phyloP scores from a whole-genome alignment of 129 eudicot genomes.

The Centaurea solstitialis region DNA sequence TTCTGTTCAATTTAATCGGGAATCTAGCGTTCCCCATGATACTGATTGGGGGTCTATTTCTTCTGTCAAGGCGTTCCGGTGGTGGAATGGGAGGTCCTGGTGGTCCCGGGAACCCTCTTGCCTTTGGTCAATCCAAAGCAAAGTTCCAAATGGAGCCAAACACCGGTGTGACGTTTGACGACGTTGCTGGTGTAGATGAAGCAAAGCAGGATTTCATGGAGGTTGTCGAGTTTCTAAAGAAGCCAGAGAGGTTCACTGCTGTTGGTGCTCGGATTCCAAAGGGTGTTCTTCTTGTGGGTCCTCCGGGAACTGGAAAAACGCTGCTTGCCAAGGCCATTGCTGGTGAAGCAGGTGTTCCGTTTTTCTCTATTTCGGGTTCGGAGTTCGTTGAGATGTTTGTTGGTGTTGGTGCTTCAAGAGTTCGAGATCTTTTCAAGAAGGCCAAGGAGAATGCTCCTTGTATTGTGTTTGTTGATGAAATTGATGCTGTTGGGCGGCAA shows the following conservation, averaged over 20 bases:
- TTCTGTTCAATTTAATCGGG: constrained; percentile 78
- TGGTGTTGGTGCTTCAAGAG: constrained; percentile 99
- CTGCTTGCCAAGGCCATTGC: constrained; percentile 94
- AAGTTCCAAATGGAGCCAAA: constrained; percentile 98
- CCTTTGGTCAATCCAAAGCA: constrained; percentile 92
- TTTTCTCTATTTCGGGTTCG: constrained; percentile 90
- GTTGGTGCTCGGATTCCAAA: constrained; percentile 97
- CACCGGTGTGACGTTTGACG: constrained; percentile 97
- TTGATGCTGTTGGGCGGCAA: constrained; percentile 98
- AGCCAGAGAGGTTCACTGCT: constrained; percentile 94
- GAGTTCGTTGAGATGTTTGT: constrained; percentile 99
- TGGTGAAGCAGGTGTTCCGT: constrained; percentile 99
- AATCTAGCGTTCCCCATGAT: constrained; percentile 85
- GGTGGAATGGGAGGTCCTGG: constrained; percentile 99
- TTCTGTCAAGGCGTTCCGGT: constrained; percentile 76
- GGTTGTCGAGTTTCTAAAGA: constrained; percentile 94
- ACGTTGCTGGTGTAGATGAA: constrained; percentile 98
- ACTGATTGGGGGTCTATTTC: constrained; percentile 94
- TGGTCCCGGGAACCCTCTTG: constrained; percentile 87
- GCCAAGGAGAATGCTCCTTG: constrained; percentile 98
- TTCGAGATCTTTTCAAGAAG: constrained; percentile 92
- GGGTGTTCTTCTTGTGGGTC: constrained; percentile 96
- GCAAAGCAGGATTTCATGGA: constrained; percentile 99
- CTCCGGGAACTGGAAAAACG: constrained; percentile 98
- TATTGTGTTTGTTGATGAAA: constrained; percentile 98